Evolutionary conservation across 73 alveolate species (phyloP), one percentile per base, ranked within the genome.

Genomic region (Strombidium stylifer): DNA sequence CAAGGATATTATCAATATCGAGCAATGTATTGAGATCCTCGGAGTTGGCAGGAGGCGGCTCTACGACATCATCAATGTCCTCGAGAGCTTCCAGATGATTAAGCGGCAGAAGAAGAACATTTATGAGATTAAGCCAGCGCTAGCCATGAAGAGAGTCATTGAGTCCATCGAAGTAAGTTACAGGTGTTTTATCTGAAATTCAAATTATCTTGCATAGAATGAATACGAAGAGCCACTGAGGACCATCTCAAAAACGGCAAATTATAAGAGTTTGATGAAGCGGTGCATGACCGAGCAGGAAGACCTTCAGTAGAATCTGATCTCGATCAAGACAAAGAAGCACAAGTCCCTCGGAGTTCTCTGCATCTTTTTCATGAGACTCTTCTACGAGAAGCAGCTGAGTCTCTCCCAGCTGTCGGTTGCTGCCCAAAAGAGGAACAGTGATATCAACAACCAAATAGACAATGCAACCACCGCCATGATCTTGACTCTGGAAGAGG

Each of bases 291-390:
- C 16, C 10, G 15, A 49, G 32, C 14, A 53, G 16, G 30, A 26
- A 49, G 26, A n/a, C n/a, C n/a, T n/a, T n/a, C n/a, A n/a, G n/a
- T n/a, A 57, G 57, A 57, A 27, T 19, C 25, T 57, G 14, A 57
- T 57, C 2, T 57, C 72, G 3, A 57, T 57, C 3, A 57, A 57
- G 36, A 57, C 72, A 3, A 57, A 57, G 24, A 32, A 48, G 23
- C 72, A 57, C 41, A 57, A 57, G 23, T 57, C 72, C 14, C 21
- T 57, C 5, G 72, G 72, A 36, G 72, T 57, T 19, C 56, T 57
- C 16, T 35, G 57, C 7, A 15, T 57, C 7, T 35, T 57, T 7
- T 57, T 57, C 40, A 57, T 57, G 3, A n/a, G 37, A 24, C 35
- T 57, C 26, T 57, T 57, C 23, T 41, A 35, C 3, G 5, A 30